Base-by-base conservation (phyloP, 176 grass and related monocot genomes). In the Triticum timopheevii region DNA sequence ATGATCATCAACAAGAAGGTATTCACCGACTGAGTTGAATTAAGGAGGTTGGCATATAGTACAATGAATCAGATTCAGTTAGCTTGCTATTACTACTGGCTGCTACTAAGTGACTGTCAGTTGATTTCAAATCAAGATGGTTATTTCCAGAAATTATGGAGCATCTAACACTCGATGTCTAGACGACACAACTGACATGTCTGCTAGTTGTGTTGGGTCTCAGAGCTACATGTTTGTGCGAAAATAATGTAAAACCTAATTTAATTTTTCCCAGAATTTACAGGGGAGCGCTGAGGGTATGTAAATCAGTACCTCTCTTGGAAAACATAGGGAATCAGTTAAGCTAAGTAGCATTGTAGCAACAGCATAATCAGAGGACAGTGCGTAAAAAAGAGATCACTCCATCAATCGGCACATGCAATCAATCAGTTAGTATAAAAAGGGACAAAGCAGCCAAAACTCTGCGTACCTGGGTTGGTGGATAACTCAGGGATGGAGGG, bases 401-500 rank as follows among this genome's bases (percentile, higher is more conserved):
- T 47, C 2, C 44, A 47, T 47, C 44, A 4, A 13, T 1, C 42
- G 42, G 42, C 42, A 44, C 1, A 2, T 47, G 44, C 44, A 47
- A 47, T 47, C 0, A 0, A 47, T 47, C 44, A 47, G 44, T 47
- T 47, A 0, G 44, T 47, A 52, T 15, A 52, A 52, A 52, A 44
- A 44, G 0, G 3, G 38, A 40, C 8, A 98, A 47, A 13, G 0
- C 44, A 47, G 3, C 44, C 44, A 47, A 47, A 1, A 47, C 12
- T 47, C 44, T 13, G 44, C 44, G 0, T 47, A 98, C 96, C 78
- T 98, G 87, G 33, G 89, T 94, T 92, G 38, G 95, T 88, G 58
- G 91, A 90, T 86, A 95, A 92, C 87, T 98, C 90, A 1, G 93
- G 96, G 65, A 98, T 92, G 86, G 96, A 98, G 78, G 91, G 92